Percentiles rank a stretch among this genome's conserved stretches.
Evolutionary conservation across 78 protist genomes (phyloP).

Genomic region (Anaeramoeba ignava): DNA sequence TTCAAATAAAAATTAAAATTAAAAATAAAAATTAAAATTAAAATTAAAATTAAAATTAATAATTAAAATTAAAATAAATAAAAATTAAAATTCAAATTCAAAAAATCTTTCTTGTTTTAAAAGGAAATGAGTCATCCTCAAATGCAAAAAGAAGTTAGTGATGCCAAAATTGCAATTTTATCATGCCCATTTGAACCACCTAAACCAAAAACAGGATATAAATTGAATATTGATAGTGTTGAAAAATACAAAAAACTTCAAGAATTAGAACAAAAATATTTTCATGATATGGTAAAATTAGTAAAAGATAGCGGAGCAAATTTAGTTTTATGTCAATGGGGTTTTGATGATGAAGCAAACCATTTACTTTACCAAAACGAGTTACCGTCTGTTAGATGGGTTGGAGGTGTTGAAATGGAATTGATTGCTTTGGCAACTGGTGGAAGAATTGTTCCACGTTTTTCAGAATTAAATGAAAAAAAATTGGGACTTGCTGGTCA

Average conservation of each 20-base stretch:
- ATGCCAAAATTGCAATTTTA: constrained; percentile 90
- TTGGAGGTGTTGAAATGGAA: constrained; percentile 98
- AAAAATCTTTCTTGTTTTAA: constrained; percentile 40
- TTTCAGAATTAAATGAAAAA: constrained; percentile 84
- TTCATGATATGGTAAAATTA: constrained; percentile 39
- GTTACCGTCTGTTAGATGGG: constrained; percentile 98
- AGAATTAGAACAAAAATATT: constrained; percentile 72
- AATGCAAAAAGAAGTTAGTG: constrained; percentile 50
- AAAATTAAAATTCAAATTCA: constrained; percentile 93
- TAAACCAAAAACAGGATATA: constrained; percentile 97
- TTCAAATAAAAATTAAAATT: too few relatives aligned
- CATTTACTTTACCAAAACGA: constrained; percentile 84
- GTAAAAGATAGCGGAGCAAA: constrained; percentile 89
- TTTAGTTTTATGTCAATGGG: constrained; percentile 93
- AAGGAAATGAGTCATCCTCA: background rate
- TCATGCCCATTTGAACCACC: constrained; percentile 99
- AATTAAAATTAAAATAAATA: too few relatives aligned
- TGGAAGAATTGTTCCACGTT: constrained; percentile 98
- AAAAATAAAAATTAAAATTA: too few relatives aligned
- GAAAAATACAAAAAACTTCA: constrained; percentile 67
- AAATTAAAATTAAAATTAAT: too few relatives aligned
- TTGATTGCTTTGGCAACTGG: constrained; percentile 98
- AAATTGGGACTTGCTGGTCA: constrained; percentile 90
- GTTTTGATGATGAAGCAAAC: constrained; percentile 99
- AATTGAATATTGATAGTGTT: constrained; percentile 49